Evolutionary conservation across 1,139 yeast genomes (phyloP), one percentile per base, ranked within the genome.

Genomic region (Trichomonascaceae sp.): DNA sequence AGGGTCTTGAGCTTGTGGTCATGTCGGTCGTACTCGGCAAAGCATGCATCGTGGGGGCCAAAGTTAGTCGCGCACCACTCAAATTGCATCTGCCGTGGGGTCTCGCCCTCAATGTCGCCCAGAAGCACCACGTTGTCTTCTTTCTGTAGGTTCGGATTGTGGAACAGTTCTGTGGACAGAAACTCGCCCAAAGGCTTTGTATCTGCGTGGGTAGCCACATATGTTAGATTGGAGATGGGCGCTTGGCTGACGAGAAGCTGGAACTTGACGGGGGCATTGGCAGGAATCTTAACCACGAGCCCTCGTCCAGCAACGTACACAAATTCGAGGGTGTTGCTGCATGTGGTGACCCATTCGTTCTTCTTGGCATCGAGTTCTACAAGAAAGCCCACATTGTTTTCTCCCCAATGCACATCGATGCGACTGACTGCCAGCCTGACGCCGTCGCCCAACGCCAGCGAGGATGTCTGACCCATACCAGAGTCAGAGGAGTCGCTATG

Each of bases 101-200:
- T 11, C n/a, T n/a, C n/a, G n/a, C n/a, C n/a, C 6, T 11, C 6
- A 11, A 20, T 20, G 39, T 57, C 62, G 30, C 63, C 64, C 13
- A 60, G 45, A 26, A 59, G 44, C n/a, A 45, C 48, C 4, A 59
- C 64, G 35, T 60, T 59, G 25, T 56, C 53, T 35, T 56, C 57
- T 27, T 58, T 55, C 38, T 59, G 64, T 25, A 60, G 47, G 31
- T 60, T 60, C n/a, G 65, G 63, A 43, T 60, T 60, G 38, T 54
- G 56, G 34, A 57, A 51, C 31, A 60, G 50, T 42, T 60, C 65
- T 27, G 54, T 52, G 18, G 54, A 52, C 30, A 60, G 45, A 34
- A 59, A 48, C 9, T 48, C 42, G 32, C 59, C 60, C 18, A 60
- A 46, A 26, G 52, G 48, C 23, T 11, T 31, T 11, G 14, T 30